Conservation (phyloP, 2,329 filamentous ascomycete genomes). For the Penicillium freii region DNA sequence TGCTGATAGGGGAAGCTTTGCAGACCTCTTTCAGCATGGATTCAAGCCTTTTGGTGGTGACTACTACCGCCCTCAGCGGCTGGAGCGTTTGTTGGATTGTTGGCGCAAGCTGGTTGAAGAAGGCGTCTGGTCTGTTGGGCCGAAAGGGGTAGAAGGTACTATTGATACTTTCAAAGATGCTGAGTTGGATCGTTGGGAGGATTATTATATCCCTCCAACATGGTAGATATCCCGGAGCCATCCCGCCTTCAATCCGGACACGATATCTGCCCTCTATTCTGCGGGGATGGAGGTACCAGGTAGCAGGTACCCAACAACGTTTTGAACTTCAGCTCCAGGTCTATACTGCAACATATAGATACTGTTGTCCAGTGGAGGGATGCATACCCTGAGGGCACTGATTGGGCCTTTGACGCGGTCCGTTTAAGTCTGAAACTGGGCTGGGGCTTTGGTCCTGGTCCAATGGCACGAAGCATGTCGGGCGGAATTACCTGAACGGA, state of each 20-base stretch:
- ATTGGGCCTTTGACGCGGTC: too few species aligned
- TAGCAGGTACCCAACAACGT: too few species aligned
- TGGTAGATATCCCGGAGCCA: conserved; percentile 13
- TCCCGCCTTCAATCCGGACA: conserved; percentile 4
- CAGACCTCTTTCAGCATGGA: conserved; percentile 36
- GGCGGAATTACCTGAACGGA: too few species aligned
- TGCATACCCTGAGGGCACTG: too few species aligned
- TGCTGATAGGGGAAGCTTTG: conserved; percentile 14
- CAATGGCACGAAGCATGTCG: too few species aligned
- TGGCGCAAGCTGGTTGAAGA: conserved; percentile 28
- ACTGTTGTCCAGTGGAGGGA: too few species aligned
- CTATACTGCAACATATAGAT: too few species aligned
- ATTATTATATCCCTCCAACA: conserved; percentile 17
- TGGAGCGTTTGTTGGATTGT: conserved; percentile 26
- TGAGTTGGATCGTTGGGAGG: conserved; percentile 15
- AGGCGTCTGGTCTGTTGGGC: conserved; percentile 29
- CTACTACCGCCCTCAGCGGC: conserved; percentile 22
- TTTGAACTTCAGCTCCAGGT: too few species aligned
- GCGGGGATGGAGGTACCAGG: neutral
- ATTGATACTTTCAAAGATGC: conserved; percentile 31
- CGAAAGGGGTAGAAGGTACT: conserved; percentile 27
- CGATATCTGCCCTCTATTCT: conserved; percentile 7
- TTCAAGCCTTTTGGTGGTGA: conserved; percentile 36
- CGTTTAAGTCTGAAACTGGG: too few species aligned
- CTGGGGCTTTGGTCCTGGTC: too few species aligned